Base-by-base conservation (phyloP, 2,329 filamentous ascomycete genomes). In the Nannizzia gypsea region DNA sequence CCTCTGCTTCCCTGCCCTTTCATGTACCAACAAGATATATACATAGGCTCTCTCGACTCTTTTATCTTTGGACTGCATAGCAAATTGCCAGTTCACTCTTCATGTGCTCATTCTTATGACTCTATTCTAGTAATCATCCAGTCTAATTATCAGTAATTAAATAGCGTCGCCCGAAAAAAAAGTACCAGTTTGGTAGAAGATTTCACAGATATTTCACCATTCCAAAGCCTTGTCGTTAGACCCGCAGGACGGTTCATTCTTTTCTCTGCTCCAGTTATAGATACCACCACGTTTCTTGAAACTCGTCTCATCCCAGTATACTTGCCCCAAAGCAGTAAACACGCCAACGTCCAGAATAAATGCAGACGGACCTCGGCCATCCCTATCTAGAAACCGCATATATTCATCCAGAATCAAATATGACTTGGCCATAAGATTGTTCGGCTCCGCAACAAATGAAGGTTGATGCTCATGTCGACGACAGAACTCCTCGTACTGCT, bases 351-450 rank as follows among this genome's bases (percentile, higher is more conserved):
- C 71, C 55, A 81, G 66, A 56, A 80, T 75, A 5, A 67, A 67
- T 50, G 65, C 63, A 6, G 71, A 72, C 28, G 71, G 67, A 44
- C 63, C 66, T 24, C 72, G 71, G 2, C 65, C 66, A 2, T 72
- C 73, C 60, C 76, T 75, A 62, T 80, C 77, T 24, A 81, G 65
- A 64, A 81, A 81, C 46, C 78, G 70, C 66, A 81, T 66, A 60
- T 74, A 77, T 69, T 81, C 80, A 61, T 82, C 80, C 24, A 81
- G 61, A 36, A 82, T 71, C 15, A 82, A 70, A 66, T 81, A 81
- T 57, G 73, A 77, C 36, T 70, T 75, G 1, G 73, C 75, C 79
- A 83, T 83, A 22, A 78, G 60, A 1, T 72, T 64, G 60, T 83
- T 82, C 3, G 72, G 66, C 66, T 83, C 80, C 0, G 78, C 74